Conservation (phyloP, 345 rosid genomes). For the Salix arbutifolia region DNA sequence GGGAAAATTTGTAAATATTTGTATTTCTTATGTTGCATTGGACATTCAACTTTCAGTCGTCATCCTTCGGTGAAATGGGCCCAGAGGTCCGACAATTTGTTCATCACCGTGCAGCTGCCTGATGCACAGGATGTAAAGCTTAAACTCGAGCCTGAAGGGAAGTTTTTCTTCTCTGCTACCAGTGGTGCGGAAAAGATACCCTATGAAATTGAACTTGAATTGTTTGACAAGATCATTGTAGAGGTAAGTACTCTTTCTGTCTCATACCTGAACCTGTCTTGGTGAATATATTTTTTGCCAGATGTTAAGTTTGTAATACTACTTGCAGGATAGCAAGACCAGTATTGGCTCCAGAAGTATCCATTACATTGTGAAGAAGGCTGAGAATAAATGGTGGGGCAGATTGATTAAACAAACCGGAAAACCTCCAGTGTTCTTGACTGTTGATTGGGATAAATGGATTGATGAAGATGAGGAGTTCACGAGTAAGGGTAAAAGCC, state of each 20-base stretch:
- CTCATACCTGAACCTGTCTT: neutral
- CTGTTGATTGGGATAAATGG: conserved; percentile 67
- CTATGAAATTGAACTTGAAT: conserved; percentile 46
- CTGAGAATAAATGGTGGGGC: conserved; percentile 56
- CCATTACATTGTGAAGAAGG: conserved; percentile 46
- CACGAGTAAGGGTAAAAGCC: conserved; percentile 19
- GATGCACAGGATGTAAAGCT: conserved; percentile 56
- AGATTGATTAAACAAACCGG: conserved; percentile 44
- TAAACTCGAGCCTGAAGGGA: conserved; percentile 56
- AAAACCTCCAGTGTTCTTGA: conserved; percentile 44
- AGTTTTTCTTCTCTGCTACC: conserved; percentile 46
- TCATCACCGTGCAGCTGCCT: conserved; percentile 46
- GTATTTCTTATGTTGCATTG: neutral
- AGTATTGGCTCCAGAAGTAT: conserved; percentile 39
- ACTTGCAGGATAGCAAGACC: conserved; percentile 51
- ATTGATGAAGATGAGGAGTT: conserved; percentile 55
- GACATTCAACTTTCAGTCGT: conserved; percentile 29
- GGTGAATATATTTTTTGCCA: neutral
- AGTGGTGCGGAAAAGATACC: conserved; percentile 42
- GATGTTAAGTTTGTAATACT: neutral
- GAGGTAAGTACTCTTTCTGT: conserved; percentile 27
- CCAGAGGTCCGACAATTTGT: conserved; percentile 47
- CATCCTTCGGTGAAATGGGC: conserved; percentile 64
- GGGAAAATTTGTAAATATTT: neutral
- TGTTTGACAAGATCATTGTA: conserved; percentile 43